These are phyloP conservation scores for Sapria himalayana DNA, from an alignment of 345 rosid species.

Conservation along the genomic window DNA sequence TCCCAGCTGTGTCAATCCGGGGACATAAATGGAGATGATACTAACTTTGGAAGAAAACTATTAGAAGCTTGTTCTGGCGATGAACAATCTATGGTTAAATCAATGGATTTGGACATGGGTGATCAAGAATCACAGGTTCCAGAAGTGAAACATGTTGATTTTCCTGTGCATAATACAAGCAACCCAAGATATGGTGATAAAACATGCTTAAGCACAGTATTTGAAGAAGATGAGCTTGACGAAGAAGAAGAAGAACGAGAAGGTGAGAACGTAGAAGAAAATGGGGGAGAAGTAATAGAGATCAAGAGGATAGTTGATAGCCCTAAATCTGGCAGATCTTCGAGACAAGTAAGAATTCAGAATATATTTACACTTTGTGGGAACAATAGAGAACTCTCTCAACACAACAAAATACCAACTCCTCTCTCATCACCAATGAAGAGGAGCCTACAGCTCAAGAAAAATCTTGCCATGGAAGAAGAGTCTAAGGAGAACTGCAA, in stretches of 20 bases:
- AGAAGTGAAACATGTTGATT: conserved; percentile 19
- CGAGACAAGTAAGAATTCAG: conserved; percentile 48
- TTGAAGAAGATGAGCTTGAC: conserved; percentile 63
- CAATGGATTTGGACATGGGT: conserved; percentile 94
- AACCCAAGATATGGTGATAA: conserved; percentile 29
- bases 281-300: conserved; percentile 57
- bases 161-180: conserved; percentile 6
- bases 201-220: conserved; percentile 62
- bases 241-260: conserved; percentile 19
- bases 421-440: conserved; percentile 4
- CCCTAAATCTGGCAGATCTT: conserved; percentile 10
- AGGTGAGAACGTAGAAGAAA: conserved; percentile 27
- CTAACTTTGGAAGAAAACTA: conserved; percentile 51
- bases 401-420: conserved; percentile 25
- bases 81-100: conserved; percentile 82
- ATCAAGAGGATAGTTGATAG: conserved; percentile 25
- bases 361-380: conserved; percentile 90
- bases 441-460: conserved; percentile 5
- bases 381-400: conserved; percentile 70
- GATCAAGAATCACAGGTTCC: conserved; percentile 35
- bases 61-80: conserved; percentile 41
- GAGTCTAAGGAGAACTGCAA: conserved; percentile 34
- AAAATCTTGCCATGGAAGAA: conserved; percentile 3
- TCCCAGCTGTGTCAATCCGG: conserved; percentile 22
- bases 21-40: conserved; percentile 15